Conservation (phyloP, 352 stramenopile genomes). For the Blastocystis sp. region DNA sequence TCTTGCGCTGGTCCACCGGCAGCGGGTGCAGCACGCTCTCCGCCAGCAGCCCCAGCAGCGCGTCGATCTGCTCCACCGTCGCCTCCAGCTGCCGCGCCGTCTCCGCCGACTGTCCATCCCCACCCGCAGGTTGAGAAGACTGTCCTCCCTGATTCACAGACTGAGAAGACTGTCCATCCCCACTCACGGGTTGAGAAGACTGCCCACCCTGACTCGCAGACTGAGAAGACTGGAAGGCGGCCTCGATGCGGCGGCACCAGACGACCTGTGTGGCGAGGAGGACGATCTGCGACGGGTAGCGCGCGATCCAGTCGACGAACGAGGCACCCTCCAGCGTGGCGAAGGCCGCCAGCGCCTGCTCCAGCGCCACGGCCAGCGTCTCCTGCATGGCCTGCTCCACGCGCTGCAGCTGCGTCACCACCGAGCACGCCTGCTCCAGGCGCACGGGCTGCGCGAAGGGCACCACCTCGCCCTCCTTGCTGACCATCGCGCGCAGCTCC, state of each 20-base stretch:
- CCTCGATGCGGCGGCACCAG: constrained; percentile 91
- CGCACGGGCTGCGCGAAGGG: constrained; percentile 85
- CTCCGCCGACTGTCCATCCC: constrained; percentile 74
- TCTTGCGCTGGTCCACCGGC: constrained; percentile 86
- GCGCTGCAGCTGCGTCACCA: constrained; percentile 90
- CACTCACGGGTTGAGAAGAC: constrained; percentile 75
- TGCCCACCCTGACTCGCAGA: constrained; percentile 75
- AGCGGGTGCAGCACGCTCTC: constrained; percentile 86
- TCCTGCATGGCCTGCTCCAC: constrained; percentile 94
- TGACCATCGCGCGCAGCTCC: constrained; percentile 83
- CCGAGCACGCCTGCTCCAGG: constrained; percentile 82
- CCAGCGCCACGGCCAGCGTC: constrained; percentile 89
- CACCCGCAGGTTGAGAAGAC: too few relatives aligned
- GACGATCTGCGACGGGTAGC: constrained; percentile 96
- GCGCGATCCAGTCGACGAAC: constrained; percentile 92
- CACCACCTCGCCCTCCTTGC: constrained; percentile 96
- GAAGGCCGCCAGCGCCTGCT: constrained; percentile 81
- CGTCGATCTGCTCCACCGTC: constrained; percentile 75
- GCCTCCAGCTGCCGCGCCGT: constrained; percentile 72
- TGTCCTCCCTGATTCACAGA: constrained; percentile 73
- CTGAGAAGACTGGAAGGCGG: constrained; percentile 78
- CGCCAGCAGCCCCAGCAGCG: constrained; percentile 88
- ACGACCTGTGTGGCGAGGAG: constrained; percentile 94
- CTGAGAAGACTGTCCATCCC: constrained; percentile 74
- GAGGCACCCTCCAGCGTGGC: constrained; percentile 78